Conservation (phyloP, 208 protist species). For the Balamuthia mandrillaris region DNA sequence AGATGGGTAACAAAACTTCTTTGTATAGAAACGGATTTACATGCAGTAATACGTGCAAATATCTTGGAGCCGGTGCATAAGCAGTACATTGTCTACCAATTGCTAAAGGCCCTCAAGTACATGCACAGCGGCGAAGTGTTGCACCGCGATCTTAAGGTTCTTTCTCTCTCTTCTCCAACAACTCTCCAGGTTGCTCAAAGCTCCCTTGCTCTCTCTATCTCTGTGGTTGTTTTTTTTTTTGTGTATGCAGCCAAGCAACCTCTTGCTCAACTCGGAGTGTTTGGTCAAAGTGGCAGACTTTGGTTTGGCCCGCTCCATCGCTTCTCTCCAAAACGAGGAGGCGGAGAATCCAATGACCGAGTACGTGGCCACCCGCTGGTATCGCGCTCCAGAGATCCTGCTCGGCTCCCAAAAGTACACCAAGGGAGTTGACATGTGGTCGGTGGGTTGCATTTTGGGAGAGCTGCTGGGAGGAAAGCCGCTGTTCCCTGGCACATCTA, state of each 20-base stretch:
- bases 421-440: conserved; percentile 93
- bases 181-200: background rate
- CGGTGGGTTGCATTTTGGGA: too few relatives aligned
- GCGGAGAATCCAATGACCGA: conserved; percentile 64
- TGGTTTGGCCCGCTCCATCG: conserved; percentile 90
- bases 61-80: conserved; percentile 94
- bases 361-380: conserved; percentile 88
- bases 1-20: too few relatives aligned
- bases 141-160: conserved; percentile 85
- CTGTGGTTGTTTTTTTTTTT: background rate
- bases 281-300: conserved; percentile 93
- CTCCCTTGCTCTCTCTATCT: background rate
- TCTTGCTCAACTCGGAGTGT: conserved; percentile 88
- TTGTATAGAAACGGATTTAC: conserved; percentile 74
- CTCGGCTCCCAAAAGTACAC: conserved; percentile 88
- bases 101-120: conserved; percentile 93
- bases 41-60: conserved; percentile 91
- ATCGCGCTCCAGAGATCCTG: conserved; percentile 96
- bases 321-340: conserved; percentile 81
- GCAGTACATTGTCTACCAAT: conserved; percentile 93
- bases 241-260: conserved; percentile 76
- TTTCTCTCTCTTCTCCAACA: background rate
- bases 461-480: conserved; percentile 59
- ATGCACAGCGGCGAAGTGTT: conserved; percentile 75
- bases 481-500: conserved; percentile 78